Evolutionary conservation across 1,284 basidiomycete genomes (phyloP).

Genomic region (Microbotryomycetes sp.): DNA sequence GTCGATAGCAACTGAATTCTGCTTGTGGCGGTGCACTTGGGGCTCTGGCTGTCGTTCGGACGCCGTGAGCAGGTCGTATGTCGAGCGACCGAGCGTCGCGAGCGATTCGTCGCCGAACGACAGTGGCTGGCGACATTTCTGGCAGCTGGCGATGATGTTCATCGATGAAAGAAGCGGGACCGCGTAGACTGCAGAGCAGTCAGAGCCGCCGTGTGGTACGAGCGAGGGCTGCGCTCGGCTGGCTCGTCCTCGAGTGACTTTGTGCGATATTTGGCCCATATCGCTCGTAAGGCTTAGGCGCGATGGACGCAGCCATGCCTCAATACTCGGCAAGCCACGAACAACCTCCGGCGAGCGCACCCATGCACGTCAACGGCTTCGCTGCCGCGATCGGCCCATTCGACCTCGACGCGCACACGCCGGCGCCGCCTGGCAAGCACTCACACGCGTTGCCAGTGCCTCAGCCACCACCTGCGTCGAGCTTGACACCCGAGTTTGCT

Average conservation of each 20-base stretch:
- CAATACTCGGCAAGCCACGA: neutral
- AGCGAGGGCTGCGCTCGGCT: neutral
- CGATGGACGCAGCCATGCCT: neutral
- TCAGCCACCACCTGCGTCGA: neutral
- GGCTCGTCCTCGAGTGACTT: neutral
- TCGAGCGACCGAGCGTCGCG: constrained; percentile 69
- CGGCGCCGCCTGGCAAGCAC: too few species aligned
- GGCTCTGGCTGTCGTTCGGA: constrained; percentile 42
- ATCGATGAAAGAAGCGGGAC: too few species aligned
- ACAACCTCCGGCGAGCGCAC: neutral
- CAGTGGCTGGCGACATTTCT: constrained; percentile 27
- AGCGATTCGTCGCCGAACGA: constrained; percentile 59
- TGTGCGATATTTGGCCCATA: too few species aligned
- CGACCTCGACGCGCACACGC: too few species aligned
- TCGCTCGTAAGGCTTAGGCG: too few species aligned
- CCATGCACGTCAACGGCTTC: neutral
- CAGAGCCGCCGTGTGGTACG: neutral
- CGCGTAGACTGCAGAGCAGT: neutral
- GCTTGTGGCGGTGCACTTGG: too few species aligned
- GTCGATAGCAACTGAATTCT: neutral
- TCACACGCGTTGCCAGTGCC: neutral
- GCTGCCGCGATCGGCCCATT: neutral
- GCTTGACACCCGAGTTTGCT: neutral
- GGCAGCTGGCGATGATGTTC: constrained; percentile 8
- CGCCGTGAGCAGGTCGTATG: constrained; percentile 73